Evolutionary conservation across 2,329 filamentous ascomycete species (phyloP).

Genomic region (Pyrenophora tritici-repentis): DNA sequence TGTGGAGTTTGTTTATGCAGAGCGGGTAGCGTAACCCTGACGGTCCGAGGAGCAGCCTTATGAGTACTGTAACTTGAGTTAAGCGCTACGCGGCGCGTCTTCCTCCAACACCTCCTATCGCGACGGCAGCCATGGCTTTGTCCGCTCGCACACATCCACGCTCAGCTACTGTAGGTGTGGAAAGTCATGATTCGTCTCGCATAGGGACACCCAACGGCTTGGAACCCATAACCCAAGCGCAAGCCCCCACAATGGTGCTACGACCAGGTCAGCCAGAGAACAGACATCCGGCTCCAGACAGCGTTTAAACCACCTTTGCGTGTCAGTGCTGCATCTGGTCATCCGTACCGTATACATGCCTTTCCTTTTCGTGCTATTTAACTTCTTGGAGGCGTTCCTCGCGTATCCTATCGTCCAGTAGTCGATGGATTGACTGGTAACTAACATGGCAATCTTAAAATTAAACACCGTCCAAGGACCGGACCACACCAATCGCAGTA

Average conservation of each 20-base stretch:
- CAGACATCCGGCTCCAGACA: constrained; percentile 3
- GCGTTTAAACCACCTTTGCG: constrained; percentile 21
- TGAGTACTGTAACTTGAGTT: too few relatives aligned
- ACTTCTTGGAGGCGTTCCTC: constrained; percentile 18
- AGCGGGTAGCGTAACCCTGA: constrained; percentile 5
- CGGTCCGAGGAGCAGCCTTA: constrained; percentile 15
- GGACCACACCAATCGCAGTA: constrained; percentile 27
- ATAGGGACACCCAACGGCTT: constrained; percentile 14
- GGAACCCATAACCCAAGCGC: not conserved
- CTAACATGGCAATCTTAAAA: constrained; percentile 39
- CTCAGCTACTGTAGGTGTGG: too few relatives aligned
- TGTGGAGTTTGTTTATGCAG: constrained; percentile 19
- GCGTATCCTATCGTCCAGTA: not conserved
- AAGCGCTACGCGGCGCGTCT: constrained; percentile 10
- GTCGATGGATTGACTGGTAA: constrained; percentile 20
- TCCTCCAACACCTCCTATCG: too few relatives aligned
- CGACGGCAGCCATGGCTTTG: too few relatives aligned
- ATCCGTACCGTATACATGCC: constrained; percentile 18
- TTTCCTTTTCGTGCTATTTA: constrained; percentile 13
- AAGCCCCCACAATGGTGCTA: not conserved
- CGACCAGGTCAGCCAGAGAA: not conserved
- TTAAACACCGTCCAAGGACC: constrained; percentile 14
- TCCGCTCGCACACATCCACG: too few relatives aligned
- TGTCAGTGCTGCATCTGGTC: constrained; percentile 18
- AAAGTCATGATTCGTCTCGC: constrained; percentile 9